Base-by-base conservation (phyloP, 2,329 filamentous ascomycete genomes). In the Metarhizium brunneum region DNA sequence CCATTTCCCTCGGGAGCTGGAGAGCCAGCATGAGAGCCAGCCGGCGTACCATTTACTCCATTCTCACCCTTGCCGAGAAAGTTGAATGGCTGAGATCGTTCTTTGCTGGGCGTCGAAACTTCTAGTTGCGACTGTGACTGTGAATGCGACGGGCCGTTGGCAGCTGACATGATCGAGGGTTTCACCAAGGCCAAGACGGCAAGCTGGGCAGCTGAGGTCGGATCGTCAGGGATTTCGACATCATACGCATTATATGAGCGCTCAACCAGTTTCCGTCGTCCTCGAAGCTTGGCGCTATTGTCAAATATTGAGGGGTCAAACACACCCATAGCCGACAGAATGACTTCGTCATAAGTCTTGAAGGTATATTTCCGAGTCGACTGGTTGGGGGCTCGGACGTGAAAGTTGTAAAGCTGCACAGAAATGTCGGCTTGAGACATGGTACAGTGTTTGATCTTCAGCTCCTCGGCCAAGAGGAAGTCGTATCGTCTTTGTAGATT, bases 291-390 rank as follows among this genome's bases (percentile, higher is more conserved):
- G 40, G 81, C 73, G 32, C 80, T 83, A 63, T 91, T 87, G 67
- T 95, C 90, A 62, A 97, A 96, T 54, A 96, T 87, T 2, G 82
- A 76, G 0, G 94, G 92, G 58, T 92, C 88, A 69, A 95, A 96
- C 64, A 92, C 88, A n/a, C 91, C 92, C 86, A 96, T 90, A 1
- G 92, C 88, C 0, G 94, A 88, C n/a, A 99, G 79, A 63, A 95
- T 89, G 25, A 95, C 88, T 70, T 97, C 94, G 63, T 99, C 94
- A 66, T 97, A 99, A 1, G 89, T 92, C 76, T 97, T 97, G 79
- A 96, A 97, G 45, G 85, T 83, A 71, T 95, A 97, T 71, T 96
- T 96, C 60, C 86, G 82, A 1, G 94, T 99, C 53, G 94, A 87
- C 67, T 96, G 86, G 54, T 90, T 91, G 1, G 89, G 87, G 10